Evolutionary conservation across 192 early-diverging fungal species (phyloP).

Genomic region (Anaeromyces robustus): DNA sequence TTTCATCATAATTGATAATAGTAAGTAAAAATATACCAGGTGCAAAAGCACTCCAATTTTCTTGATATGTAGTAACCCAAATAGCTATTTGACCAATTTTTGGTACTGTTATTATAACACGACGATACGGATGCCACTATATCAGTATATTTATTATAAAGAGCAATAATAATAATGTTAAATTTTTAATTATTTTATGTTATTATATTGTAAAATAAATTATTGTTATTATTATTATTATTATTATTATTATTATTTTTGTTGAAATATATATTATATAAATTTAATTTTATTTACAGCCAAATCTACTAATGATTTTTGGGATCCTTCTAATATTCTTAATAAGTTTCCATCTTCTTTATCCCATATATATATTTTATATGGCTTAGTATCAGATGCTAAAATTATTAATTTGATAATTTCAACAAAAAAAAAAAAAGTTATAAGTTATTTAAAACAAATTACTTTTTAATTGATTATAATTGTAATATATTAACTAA

Average conservation of each 20-base stretch:
- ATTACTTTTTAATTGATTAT: too few species aligned
- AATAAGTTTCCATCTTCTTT: constrained; percentile 61
- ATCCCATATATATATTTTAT: constrained; percentile 95
- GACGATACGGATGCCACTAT: constrained; percentile 74
- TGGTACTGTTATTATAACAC: constrained; percentile 69
- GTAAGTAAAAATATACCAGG: constrained; percentile 28
- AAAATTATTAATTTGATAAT: too few species aligned
- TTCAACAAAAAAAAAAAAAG: too few species aligned
- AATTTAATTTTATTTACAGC: constrained; percentile 25
- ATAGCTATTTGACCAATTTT: constrained; percentile 69
- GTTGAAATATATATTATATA: too few species aligned
- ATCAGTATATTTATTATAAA: background rate
- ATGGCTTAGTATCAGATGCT: constrained; percentile 63
- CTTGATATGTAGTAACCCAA: constrained; percentile 62
- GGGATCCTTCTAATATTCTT: constrained; percentile 81
- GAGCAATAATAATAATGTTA: background rate
- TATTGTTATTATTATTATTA: too few species aligned
- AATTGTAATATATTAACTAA: too few species aligned
- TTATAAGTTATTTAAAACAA: too few species aligned
- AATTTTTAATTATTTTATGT: background rate
- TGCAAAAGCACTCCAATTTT: constrained; percentile 87
- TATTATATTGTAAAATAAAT: too few species aligned
- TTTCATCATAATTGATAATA: background rate
- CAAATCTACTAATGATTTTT: constrained; percentile 64
- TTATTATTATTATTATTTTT: too few species aligned